Conservation (phyloP, 2,329 filamentous ascomycete genomes). For the Sporothrix mexicana region DNA sequence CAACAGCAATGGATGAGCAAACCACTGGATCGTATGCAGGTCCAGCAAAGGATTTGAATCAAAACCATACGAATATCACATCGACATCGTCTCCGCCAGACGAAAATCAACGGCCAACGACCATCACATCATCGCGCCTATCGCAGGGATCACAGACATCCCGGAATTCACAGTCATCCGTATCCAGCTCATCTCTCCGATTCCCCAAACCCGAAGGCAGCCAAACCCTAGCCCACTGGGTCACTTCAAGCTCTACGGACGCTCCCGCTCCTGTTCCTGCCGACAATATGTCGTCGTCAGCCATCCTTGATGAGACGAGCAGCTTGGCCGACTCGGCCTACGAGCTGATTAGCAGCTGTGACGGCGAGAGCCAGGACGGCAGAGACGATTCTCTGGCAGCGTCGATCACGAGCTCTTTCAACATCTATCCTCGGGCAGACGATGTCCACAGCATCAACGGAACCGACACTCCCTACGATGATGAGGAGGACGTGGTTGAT, state of each 20-base stretch:
- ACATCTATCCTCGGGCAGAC: slow-evolving; percentile 40
- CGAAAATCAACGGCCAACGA: background rate
- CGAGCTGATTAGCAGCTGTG: slow-evolving; percentile 60
- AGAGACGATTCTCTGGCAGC: slow-evolving; percentile 53
- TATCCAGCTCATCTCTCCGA: slow-evolving; percentile 58
- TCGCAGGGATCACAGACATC: slow-evolving; percentile 3
- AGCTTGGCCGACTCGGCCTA: slow-evolving; percentile 63
- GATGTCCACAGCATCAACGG: slow-evolving; percentile 44
- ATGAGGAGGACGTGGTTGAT: slow-evolving; percentile 46
- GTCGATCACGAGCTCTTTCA: slow-evolving; percentile 43
- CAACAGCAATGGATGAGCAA: slow-evolving; percentile 37
- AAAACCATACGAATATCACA: slow-evolving; percentile 33
- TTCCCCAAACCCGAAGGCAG: slow-evolving; percentile 64
- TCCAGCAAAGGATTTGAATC: slow-evolving; percentile 11
- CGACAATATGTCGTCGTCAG: slow-evolving; percentile 51
- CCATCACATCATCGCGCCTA: background rate
- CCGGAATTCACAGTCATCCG: slow-evolving; percentile 26
- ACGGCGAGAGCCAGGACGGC: slow-evolving; percentile 60
- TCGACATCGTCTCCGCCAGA: slow-evolving; percentile 25
- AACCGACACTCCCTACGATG: slow-evolving; percentile 55
- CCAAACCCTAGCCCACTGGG: slow-evolving; percentile 63
- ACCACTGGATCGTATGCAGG: slow-evolving; percentile 35
- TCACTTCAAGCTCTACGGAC: slow-evolving; percentile 62
- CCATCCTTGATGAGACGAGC: slow-evolving; percentile 52
- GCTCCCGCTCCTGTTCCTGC: background rate